phyloP scores from a whole-genome alignment of 345 rosid species.

The Gossypium sturtianum region DNA sequence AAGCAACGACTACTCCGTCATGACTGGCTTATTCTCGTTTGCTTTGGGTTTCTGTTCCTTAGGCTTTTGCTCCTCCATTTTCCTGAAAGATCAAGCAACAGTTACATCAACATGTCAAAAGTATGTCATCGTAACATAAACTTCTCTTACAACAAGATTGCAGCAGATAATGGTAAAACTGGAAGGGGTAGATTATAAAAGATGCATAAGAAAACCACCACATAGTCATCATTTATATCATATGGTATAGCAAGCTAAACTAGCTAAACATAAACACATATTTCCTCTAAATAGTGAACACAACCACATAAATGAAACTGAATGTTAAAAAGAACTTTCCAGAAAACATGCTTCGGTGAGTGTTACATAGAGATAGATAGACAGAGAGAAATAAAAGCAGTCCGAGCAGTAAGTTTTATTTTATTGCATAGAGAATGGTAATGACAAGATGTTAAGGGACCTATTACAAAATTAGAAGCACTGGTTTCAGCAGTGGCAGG shows the following conservation, averaged over 20 bases:
- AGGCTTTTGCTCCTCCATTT: conserved; percentile 86
- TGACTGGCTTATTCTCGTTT: conserved; percentile 94
- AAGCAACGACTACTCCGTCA: conserved; percentile 51
- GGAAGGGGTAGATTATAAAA: not conserved
- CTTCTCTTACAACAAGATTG: not conserved
- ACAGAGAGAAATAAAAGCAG: not conserved
- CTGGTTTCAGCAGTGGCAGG: not conserved
- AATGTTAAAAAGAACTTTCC: not conserved
- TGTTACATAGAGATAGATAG: not conserved
- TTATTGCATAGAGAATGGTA: not conserved
- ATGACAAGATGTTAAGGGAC: not conserved
- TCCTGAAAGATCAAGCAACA: conserved; percentile 39
- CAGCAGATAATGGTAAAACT: not conserved
- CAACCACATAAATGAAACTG: not conserved
- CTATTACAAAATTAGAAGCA: not conserved
- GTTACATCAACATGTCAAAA: not conserved
- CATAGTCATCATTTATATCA: not conserved
- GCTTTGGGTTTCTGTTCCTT: conserved; percentile 91
- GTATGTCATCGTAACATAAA: not conserved
- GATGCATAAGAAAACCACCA: not conserved
- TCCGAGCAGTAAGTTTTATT: not conserved
- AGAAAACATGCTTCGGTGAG: not conserved
- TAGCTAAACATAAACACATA: not conserved
- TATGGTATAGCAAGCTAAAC: not conserved
- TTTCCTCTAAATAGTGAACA: not conserved